A percentile compares a stretch with the other conserved stretches of the same genome.
phyloP scores from a whole-genome alignment of 2,329 filamentous ascomycete genomes.

The Camillea tinctor region DNA sequence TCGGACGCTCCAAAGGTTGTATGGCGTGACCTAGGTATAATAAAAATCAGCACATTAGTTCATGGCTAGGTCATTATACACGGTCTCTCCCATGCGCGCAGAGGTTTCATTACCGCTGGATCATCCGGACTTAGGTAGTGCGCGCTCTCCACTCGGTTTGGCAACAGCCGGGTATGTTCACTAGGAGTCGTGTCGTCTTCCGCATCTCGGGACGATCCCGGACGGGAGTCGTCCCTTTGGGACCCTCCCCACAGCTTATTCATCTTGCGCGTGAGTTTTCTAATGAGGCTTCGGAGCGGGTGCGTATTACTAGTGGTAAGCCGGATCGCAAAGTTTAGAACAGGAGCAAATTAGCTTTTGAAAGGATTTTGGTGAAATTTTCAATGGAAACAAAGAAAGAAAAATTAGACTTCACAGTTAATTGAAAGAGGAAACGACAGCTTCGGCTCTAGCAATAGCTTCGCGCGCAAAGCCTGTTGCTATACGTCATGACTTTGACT shows the following conservation, averaged over 20 bases:
- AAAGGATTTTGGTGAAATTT: too few relatives aligned
- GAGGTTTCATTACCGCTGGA: constrained; percentile 60
- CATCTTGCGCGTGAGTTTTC: constrained; percentile 16
- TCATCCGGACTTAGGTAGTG: constrained; percentile 74
- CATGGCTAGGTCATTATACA: constrained; percentile 4
- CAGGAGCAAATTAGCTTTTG: too few relatives aligned
- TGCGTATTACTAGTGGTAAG: neutral
- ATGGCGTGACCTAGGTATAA: constrained; percentile 61
- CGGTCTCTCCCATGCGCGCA: neutral
- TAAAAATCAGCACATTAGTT: constrained; percentile 15
- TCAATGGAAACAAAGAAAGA: too few relatives aligned
- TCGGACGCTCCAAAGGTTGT: constrained; percentile 91
- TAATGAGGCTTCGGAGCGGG: neutral
- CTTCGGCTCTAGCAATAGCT: too few relatives aligned
- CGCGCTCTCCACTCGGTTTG: constrained; percentile 59
- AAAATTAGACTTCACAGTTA: neutral
- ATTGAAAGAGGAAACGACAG: too few relatives aligned
- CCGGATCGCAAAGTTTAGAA: neutral
- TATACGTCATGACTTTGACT: neutral
- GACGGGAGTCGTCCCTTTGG: constrained; percentile 16
- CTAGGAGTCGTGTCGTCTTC: constrained; percentile 34
- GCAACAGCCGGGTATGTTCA: constrained; percentile 66
- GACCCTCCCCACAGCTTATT: constrained; percentile 31
- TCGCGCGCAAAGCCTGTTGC: neutral
- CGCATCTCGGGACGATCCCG: constrained; percentile 21